phyloP scores from a whole-genome alignment of 2,329 filamentous ascomycete genomes.

The Penicillium psychrosexuale region DNA sequence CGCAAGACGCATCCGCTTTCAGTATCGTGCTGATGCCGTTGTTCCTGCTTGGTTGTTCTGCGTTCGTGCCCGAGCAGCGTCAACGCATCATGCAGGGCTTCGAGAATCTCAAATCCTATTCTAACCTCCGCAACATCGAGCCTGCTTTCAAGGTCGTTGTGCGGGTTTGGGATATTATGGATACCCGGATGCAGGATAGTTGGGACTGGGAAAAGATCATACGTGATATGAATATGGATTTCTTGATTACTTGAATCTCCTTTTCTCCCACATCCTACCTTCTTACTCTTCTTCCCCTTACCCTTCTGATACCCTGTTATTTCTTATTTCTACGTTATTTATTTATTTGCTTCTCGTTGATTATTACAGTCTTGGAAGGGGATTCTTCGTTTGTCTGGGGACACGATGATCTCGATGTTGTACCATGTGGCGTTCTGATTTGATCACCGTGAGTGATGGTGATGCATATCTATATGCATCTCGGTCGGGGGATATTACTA shows the following conservation, averaged over 20 bases:
- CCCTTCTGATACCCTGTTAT: constrained; percentile 20
- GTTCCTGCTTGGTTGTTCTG: constrained; percentile 60
- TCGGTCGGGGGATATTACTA: background rate
- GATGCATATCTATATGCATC: constrained; percentile 18
- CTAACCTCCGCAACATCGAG: constrained; percentile 57
- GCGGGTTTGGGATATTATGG: constrained; percentile 60
- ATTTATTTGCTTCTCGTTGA: background rate
- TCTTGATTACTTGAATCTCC: constrained; percentile 54
- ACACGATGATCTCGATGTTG: constrained; percentile 16
- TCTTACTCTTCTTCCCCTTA: constrained; percentile 5
- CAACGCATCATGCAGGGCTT: constrained; percentile 56
- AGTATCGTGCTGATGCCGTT: constrained; percentile 60
- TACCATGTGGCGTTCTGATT: constrained; percentile 21
- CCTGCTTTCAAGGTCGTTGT: constrained; percentile 56
- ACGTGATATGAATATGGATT: constrained; percentile 57
- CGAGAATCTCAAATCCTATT: constrained; percentile 54
- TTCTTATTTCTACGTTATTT: constrained; percentile 4
- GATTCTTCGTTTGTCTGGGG: background rate
- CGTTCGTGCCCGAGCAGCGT: constrained; percentile 55
- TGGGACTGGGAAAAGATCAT: constrained; percentile 66
- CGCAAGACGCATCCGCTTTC: constrained; percentile 54
- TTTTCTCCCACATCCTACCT: background rate
- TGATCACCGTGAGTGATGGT: constrained; percentile 1
- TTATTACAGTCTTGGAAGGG: constrained; percentile 6
- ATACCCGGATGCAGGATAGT: constrained; percentile 53